Evolutionary conservation across 257 asterid species (phyloP).

Genomic region (Fraxinus pennsylvanica): DNA sequence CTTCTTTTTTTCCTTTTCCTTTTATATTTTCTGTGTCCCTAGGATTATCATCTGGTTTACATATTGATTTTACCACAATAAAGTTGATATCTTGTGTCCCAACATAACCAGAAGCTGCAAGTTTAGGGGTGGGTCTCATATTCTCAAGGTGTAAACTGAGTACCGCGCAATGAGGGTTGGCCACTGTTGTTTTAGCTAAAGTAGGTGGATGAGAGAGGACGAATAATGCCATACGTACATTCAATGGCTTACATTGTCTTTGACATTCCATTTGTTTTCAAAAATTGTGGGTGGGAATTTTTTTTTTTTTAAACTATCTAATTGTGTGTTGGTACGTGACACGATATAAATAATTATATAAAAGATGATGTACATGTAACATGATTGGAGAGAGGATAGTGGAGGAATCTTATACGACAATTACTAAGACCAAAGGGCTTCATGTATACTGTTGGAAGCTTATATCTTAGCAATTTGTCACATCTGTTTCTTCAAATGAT

Average conservation of each 20-base stretch:
- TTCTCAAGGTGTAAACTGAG: not conserved
- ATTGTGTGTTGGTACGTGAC: no score
- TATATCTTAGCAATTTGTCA: no score
- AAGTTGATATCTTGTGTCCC: not conserved
- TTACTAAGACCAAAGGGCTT: not conserved
- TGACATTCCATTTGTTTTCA: no score
- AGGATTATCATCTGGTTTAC: not conserved
- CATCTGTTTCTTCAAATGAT: no score
- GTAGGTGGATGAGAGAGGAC: not conserved
- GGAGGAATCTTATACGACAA: not conserved
- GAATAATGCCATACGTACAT: no score
- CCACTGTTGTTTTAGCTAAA: not conserved
- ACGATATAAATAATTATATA: no score
- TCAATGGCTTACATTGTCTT: no score
- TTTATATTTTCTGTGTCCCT: not conserved
- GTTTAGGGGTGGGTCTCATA: not conserved
- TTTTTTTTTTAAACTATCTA: no score
- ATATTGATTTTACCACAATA: constrained; percentile 8
- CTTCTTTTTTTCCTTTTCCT: not conserved
- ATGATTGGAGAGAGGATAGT: not conserved
- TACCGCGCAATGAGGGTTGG: not conserved
- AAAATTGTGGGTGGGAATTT: no score
- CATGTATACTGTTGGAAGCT: no score
- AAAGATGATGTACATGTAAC: no score
- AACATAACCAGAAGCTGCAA: not conserved